A percentile compares a stretch with the other conserved stretches of the same genome.
phyloP scores from a whole-genome alignment of 495 filamentous ascomycete genomes.

The Collariella sp. region DNA sequence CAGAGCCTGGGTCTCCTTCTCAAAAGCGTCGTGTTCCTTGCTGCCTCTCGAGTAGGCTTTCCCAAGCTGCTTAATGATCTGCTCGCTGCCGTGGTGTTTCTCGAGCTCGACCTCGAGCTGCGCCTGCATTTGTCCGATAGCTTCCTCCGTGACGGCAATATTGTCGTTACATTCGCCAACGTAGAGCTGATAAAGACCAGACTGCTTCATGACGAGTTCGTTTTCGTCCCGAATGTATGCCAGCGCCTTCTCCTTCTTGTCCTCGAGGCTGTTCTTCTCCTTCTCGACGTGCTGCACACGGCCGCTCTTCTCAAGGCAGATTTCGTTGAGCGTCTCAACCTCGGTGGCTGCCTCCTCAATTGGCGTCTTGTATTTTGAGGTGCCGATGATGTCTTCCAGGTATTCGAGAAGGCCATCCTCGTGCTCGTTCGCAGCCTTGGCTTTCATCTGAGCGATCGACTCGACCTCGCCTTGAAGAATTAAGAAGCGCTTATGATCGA shows the following conservation, averaged over 20 bases:
- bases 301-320: constrained; percentile 86
- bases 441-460: constrained; percentile 98
- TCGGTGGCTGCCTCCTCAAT: constrained; percentile 89
- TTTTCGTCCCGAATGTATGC: constrained; percentile 87
- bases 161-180: constrained; percentile 82
- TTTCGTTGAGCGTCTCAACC: constrained; percentile 85
- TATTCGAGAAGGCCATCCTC: constrained; percentile 96
- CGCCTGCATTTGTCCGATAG: constrained; percentile 80
- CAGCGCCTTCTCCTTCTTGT: constrained; percentile 92
- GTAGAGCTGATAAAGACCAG: constrained; percentile 83
- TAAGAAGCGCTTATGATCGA: constrained; percentile 96
- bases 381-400: constrained; percentile 96
- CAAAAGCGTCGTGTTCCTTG: constrained; percentile 73
- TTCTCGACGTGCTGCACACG: constrained; percentile 98
- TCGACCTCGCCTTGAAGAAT: constrained; percentile 98
- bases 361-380: constrained; percentile 91
- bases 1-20: constrained; percentile 71
- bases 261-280: constrained; percentile 82
- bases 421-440: constrained; percentile 87
- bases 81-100: constrained; percentile 84
- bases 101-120: constrained; percentile 81
- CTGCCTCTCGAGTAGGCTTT: constrained; percentile 72
- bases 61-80: constrained; percentile 81
- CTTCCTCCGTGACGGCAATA: constrained; percentile 79
- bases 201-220: constrained; percentile 80